A percentile compares a stretch with the other conserved stretches of the same genome.
Evolutionary conservation across 202 grass and related monocot genomes (phyloP).

Genomic region (Sporobolus alterniflorus): DNA sequence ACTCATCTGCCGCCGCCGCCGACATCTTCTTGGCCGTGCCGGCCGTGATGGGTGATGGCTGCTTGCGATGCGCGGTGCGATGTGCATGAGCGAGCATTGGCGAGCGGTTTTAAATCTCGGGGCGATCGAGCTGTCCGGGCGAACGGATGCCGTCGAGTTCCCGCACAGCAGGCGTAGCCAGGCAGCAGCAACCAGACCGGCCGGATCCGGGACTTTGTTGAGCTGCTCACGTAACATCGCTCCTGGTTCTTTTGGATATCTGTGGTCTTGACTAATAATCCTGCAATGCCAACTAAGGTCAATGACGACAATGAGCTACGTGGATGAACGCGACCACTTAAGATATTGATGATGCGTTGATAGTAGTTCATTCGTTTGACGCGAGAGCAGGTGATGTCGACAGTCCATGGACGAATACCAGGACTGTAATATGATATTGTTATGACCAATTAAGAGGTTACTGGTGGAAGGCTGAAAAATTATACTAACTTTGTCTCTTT

Average conservation of each 20-base stretch:
- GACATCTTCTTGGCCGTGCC: neutral
- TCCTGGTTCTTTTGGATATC: neutral
- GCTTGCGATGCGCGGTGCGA: neutral
- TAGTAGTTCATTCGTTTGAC: neutral
- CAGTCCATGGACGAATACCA: no score
- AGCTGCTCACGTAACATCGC: neutral
- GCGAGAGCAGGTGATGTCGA: neutral
- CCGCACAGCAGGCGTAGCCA: conserved; percentile 1
- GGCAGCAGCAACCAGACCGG: conserved; percentile 37
- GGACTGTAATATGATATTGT: no score
- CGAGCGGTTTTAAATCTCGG: neutral
- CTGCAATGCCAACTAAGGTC: neutral
- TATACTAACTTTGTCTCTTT: no score
- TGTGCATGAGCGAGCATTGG: neutral
- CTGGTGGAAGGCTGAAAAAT: no score
- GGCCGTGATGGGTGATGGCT: neutral
- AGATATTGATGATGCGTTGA: neutral
- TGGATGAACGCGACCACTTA: neutral
- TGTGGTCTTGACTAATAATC: neutral
- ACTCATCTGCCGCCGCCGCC: neutral
- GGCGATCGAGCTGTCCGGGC: neutral
- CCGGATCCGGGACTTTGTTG: neutral
- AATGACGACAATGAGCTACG: neutral
- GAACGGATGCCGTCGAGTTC: conserved; percentile 3
- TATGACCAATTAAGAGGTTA: no score